These are phyloP conservation scores for Aeminium ludgeri DNA, from an alignment of 495 filamentous ascomycete genomes.

Conservation along the genomic window DNA sequence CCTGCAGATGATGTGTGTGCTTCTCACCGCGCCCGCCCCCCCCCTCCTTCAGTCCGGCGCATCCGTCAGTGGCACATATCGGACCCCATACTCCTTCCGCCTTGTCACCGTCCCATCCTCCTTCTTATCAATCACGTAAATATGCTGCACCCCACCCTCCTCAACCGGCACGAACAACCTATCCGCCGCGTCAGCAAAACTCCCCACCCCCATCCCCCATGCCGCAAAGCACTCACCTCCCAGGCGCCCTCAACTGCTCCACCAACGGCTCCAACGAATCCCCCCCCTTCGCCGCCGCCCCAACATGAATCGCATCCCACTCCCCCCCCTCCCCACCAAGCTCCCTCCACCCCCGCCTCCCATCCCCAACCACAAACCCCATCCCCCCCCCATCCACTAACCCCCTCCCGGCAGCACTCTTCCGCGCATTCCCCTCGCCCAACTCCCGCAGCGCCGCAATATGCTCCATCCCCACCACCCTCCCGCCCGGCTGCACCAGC, in stretches of 20 bases:
- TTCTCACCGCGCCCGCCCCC: too few relatives aligned
- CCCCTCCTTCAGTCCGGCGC: constrained; percentile 43
- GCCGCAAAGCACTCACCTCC: constrained; percentile 26
- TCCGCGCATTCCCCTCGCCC: constrained; percentile 54
- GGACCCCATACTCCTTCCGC: constrained; percentile 64
- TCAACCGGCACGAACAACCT: constrained; percentile 49
- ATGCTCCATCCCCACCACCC: constrained; percentile 75
- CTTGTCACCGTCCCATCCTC: constrained; percentile 54
- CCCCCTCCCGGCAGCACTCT: constrained; percentile 45
- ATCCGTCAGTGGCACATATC: constrained; percentile 91
- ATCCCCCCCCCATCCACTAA: constrained; percentile 46
- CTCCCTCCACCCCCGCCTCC: constrained; percentile 56
- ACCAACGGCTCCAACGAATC: constrained; percentile 56
- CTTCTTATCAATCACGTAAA: constrained; percentile 85
- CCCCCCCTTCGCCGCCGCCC: constrained; percentile 68
- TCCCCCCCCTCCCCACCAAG: constrained; percentile 35
- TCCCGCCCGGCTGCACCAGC: constrained; percentile 46
- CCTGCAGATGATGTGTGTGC: too few relatives aligned
- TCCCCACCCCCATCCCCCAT: not conserved
- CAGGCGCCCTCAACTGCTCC: constrained; percentile 62
- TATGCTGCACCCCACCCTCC: constrained; percentile 47
- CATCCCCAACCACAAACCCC: constrained; percentile 65
- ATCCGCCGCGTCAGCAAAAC: not conserved
- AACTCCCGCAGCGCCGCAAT: constrained; percentile 62
- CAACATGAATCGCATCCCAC: constrained; percentile 91